Percentiles rank a stretch among this genome's conserved stretches.
Evolutionary conservation across 305 asterid genomes (phyloP).

Genomic region (Fraxinus nigra): DNA sequence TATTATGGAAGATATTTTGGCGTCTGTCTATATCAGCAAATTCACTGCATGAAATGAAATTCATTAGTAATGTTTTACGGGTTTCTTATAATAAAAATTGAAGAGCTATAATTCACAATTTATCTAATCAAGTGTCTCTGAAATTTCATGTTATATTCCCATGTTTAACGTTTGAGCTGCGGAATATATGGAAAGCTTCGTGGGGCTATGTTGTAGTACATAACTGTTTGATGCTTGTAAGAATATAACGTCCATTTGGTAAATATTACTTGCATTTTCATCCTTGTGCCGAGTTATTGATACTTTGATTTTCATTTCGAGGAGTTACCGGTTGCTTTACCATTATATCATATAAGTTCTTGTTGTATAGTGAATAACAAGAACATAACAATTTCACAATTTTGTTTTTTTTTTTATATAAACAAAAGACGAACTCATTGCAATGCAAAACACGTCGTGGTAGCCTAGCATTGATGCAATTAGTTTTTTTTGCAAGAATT

Average conservation of each 20-base stretch:
- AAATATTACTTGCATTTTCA: not conserved
- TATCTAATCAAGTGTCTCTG: not conserved
- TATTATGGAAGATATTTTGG: not conserved
- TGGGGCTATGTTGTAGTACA: constrained; percentile 64
- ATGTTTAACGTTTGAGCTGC: constrained; percentile 36
- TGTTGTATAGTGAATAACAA: constrained; percentile 4
- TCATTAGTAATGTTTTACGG: too few relatives aligned
- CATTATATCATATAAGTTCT: not conserved
- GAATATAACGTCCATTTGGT: not conserved
- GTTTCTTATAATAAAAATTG: too few relatives aligned
- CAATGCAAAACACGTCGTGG: not conserved
- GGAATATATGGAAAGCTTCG: constrained; percentile 79
- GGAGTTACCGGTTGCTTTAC: not conserved
- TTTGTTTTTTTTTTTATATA: too few relatives aligned
- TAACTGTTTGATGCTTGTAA: constrained; percentile 44
- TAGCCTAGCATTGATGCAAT: too few relatives aligned
- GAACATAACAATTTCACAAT: too few relatives aligned
- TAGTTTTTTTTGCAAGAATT: too few relatives aligned
- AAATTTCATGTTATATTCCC: not conserved
- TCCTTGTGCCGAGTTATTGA: constrained; percentile 3
- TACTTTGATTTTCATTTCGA: constrained; percentile 1
- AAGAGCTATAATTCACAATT: too few relatives aligned
- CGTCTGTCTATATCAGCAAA: not conserved
- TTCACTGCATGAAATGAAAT: not conserved
- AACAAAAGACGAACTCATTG: not conserved